These are phyloP conservation scores for Suillus americanus DNA, from an alignment of 768 basidiomycete species.

Conservation along the genomic window DNA sequence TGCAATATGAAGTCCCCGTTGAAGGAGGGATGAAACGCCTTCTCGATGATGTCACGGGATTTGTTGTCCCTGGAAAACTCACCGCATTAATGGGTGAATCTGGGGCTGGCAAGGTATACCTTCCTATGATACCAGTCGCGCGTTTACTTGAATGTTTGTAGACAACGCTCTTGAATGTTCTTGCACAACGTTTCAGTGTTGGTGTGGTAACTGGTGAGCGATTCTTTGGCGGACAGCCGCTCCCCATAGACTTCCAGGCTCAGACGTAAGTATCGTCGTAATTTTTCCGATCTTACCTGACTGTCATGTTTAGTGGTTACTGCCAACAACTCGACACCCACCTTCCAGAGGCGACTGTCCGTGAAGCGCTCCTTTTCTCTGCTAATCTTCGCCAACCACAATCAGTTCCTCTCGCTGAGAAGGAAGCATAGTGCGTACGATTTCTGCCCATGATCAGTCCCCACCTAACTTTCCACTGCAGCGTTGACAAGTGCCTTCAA, in stretches of 20 bases:
- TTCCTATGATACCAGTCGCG: not conserved
- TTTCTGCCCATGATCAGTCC: not conserved
- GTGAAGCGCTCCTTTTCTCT: conserved; percentile 79
- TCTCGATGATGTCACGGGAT: conserved; percentile 75
- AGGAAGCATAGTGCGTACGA: conserved; percentile 71
- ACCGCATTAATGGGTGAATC: conserved; percentile 76
- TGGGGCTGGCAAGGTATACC: conserved; percentile 44
- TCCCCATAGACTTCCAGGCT: conserved; percentile 51
- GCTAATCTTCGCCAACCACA: conserved; percentile 77
- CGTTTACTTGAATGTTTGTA: conserved; percentile 26
- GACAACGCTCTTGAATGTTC: conserved; percentile 52
- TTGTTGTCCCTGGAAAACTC: conserved; percentile 76
- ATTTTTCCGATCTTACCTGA: not conserved
- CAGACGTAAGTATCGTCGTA: conserved; percentile 41
- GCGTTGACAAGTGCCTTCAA: conserved; percentile 54
- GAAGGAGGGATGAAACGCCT: conserved; percentile 53
- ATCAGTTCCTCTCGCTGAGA: conserved; percentile 63
- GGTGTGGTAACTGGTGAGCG: conserved; percentile 42
- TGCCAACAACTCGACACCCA: conserved; percentile 88
- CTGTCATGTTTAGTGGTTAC: conserved; percentile 57
- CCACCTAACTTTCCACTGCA: conserved; percentile 15
- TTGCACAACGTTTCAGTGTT: conserved; percentile 37
- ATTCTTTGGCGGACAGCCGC: conserved; percentile 43
- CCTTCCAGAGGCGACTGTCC: conserved; percentile 69
- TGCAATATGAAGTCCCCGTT: conserved; percentile 71